Evolutionary conservation across 768 basidiomycete genomes (phyloP).

Genomic region (Boletus rex-veris): DNA sequence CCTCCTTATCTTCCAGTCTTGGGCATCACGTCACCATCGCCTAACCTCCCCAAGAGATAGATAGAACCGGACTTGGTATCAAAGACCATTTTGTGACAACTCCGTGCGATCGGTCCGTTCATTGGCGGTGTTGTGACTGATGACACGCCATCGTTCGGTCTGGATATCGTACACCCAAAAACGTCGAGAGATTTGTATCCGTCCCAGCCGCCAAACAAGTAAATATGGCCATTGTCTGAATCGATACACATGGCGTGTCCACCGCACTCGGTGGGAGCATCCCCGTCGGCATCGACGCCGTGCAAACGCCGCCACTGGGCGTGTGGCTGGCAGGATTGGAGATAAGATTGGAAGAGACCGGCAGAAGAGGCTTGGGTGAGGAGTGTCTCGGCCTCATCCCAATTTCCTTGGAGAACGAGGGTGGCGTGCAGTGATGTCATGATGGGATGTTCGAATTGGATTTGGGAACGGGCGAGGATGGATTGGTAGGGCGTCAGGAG

Average conservation of each 20-base stretch:
- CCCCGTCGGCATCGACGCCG: conserved; percentile 60
- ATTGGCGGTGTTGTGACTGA: conserved; percentile 51
- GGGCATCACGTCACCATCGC: conserved; percentile 48
- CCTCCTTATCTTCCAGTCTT: conserved; percentile 24
- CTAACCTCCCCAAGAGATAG: conserved; percentile 68
- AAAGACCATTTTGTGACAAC: conserved; percentile 82
- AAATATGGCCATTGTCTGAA: conserved; percentile 55
- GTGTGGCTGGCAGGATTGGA: conserved; percentile 52
- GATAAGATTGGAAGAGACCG: conserved; percentile 60
- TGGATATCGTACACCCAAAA: conserved; percentile 71
- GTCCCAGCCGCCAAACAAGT: conserved; percentile 79
- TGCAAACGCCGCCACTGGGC: conserved; percentile 58
- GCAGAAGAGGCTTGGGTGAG: conserved; percentile 47
- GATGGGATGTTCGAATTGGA: conserved; percentile 60
- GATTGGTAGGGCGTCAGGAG: conserved; percentile 56
- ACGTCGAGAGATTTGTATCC: conserved; percentile 66
- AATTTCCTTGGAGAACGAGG: conserved; percentile 67
- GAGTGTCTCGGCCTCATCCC: conserved; percentile 52
- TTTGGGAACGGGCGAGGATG: conserved; percentile 20
- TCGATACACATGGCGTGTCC: conserved; percentile 86
- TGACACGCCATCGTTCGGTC: conserved; percentile 56
- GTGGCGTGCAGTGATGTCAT: conserved; percentile 60
- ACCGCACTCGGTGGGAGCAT: conserved; percentile 63
- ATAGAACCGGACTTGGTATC: conserved; percentile 67
- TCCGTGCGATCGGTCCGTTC: conserved; percentile 67